Base-by-base conservation (phyloP, 176 grass and related monocot genomes). In the Phragmites australis region DNA sequence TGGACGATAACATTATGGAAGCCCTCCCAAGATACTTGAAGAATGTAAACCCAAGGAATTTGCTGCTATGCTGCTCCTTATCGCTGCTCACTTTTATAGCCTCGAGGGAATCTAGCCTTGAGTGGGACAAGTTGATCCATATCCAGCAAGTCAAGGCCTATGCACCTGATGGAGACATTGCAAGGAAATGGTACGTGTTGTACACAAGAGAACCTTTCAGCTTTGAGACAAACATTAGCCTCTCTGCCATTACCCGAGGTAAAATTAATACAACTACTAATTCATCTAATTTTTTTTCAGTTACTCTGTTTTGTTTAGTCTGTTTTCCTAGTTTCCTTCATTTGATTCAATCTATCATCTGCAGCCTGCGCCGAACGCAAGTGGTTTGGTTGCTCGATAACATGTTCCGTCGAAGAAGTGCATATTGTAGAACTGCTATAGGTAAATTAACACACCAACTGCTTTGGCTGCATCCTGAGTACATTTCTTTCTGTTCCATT, bases 101-200 rank as follows among this genome's bases (percentile, higher is more conserved):
- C 1, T 0, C 0, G 8, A 31, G 77, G 4, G 0, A 52, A 37
- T 65, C 31, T 18, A 3, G 47, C 30, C 62, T 21, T 8, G 61
- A 79, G 62, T 79, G 77, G 77, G 46, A 18, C 14, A 79, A 68
- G 61, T 52, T 68, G 4, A 21, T n/a, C 14, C 77, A 68, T 13
- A 40, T 79, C 11, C 9, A 53, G 43, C 61, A 65, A 0, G 11
- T 79, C 18, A 52, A 66, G 4, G 76, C 45, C 16, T 79, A 79
- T 79, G 61, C 46, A 53, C 2, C 14, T 3, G 52, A 61, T 6
- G 5, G 13, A 0, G 2, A 29, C 18, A 40, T 55, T 43, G 0
- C 30, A 2, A 44, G 25, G 40, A 49, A 37, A 9, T 82, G 79
- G 54, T 37, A 47, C 1, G 25, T 82, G 12, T 2, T 12, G 26